Percentiles rank a stretch among this genome's conserved stretches.
phyloP scores from a whole-genome alignment of 164 flowering plant species.

The Protea cynaroides region DNA sequence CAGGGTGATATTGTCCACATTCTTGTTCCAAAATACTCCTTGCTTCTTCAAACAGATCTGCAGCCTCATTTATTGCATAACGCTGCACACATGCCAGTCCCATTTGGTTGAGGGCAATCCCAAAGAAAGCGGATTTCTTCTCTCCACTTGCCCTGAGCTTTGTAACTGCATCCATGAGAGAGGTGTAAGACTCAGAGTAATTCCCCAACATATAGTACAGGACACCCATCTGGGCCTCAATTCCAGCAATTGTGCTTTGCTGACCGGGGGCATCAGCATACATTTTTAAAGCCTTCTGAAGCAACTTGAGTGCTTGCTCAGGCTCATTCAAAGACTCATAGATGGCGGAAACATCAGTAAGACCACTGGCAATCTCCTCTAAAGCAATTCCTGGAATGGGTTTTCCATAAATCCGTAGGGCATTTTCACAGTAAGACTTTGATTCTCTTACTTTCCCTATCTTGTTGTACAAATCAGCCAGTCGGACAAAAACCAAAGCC shows the following conservation, averaged over 20 bases:
- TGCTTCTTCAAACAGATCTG: constrained; percentile 86
- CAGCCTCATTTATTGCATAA: constrained; percentile 74
- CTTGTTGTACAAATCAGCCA: constrained; percentile 77
- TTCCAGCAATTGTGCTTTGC: constrained; percentile 80
- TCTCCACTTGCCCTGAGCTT: constrained; percentile 86
- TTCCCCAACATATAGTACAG: constrained; percentile 79
- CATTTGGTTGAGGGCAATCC: constrained; percentile 93
- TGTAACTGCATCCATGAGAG: constrained; percentile 52
- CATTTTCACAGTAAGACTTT: constrained; percentile 84
- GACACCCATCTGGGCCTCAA: constrained; percentile 96
- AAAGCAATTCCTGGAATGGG: constrained; percentile 60
- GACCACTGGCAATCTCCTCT: constrained; percentile 91
- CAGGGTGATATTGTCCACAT: constrained; percentile 87
- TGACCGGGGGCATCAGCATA: constrained; percentile 81
- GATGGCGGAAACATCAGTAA: constrained; percentile 82
- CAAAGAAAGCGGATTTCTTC: constrained; percentile 85
- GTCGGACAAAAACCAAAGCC: constrained; percentile 80
- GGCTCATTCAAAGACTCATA: constrained; percentile 87
- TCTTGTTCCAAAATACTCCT: constrained; percentile 68
- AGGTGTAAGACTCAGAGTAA: constrained; percentile 60
- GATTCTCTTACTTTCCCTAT: constrained; percentile 79
- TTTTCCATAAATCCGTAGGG: constrained; percentile 74
- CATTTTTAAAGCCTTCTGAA: constrained; percentile 68
- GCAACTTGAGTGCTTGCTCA: constrained; percentile 75
- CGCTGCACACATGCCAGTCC: constrained; percentile 88